A percentile compares a stretch with the other conserved stretches of the same genome.
Evolutionary conservation across 1,139 yeast genomes (phyloP).

Genomic region (Tardiomyces depauwii): DNA sequence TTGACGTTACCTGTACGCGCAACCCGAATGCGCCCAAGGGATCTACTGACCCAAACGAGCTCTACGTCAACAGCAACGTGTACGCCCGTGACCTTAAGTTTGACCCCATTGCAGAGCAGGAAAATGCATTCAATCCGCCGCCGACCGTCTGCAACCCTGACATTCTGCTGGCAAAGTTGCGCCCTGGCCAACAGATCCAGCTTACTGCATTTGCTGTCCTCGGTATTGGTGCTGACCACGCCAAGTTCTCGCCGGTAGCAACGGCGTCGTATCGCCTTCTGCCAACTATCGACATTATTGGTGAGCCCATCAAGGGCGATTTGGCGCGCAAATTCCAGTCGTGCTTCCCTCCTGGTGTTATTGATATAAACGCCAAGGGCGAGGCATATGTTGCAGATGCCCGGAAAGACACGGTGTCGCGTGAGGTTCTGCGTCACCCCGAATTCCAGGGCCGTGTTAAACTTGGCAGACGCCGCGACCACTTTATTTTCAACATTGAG

Average conservation of each 20-base stretch:
- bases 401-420: constrained; percentile 88
- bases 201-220: constrained; percentile 82
- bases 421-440: constrained; percentile 90
- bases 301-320: constrained; percentile 61
- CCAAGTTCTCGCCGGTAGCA: constrained; percentile 93
- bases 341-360: constrained; percentile 90
- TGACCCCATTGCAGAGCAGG: constrained; percentile 85
- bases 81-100: constrained; percentile 83
- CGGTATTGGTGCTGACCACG: constrained; percentile 92
- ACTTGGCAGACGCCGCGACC: constrained; percentile 84
- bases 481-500: constrained; percentile 88
- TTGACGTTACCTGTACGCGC: constrained; percentile 73
- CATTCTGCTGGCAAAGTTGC: constrained; percentile 76
- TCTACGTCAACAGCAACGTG: constrained; percentile 74
- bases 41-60: constrained; percentile 69
- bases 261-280: constrained; percentile 94
- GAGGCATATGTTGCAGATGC: constrained; percentile 79
- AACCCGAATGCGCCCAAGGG: constrained; percentile 77
- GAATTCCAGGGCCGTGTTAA: constrained; percentile 84
- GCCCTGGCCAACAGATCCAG: constrained; percentile 96
- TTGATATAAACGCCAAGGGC: constrained; percentile 58
- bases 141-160: constrained; percentile 48
- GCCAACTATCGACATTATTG: constrained; percentile 74
- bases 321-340: constrained; percentile 70
- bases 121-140: constrained; percentile 21